Conservation (phyloP, 2,329 filamentous ascomycete genomes). For the Pseudogymnoascus sp. region DNA sequence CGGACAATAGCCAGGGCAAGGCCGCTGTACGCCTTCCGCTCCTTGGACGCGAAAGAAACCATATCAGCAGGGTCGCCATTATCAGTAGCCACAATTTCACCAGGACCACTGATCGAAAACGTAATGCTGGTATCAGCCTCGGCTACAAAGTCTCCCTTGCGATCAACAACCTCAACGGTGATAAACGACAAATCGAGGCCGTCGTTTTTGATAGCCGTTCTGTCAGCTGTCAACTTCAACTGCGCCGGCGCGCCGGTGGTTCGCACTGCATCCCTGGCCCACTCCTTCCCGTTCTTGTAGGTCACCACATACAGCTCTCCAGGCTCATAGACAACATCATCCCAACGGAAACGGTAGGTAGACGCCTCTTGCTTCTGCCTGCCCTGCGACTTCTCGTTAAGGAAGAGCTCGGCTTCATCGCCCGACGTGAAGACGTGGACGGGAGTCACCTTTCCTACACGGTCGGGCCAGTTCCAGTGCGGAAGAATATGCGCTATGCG, state of each 20-base stretch:
- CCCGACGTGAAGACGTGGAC: constrained; percentile 46
- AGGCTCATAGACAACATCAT: constrained; percentile 40
- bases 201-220: constrained; percentile 35
- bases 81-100: constrained; percentile 42
- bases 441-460: constrained; percentile 41
- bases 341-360: constrained; percentile 46
- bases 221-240: constrained; percentile 36
- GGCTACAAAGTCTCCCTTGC: constrained; percentile 36
- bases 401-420: constrained; percentile 47
- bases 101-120: constrained; percentile 38
- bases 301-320: constrained; percentile 39
- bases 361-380: constrained; percentile 29
- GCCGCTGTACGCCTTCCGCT: constrained; percentile 36
- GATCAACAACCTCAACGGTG: constrained; percentile 39
- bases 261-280: constrained; percentile 36
- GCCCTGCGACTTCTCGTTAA: constrained; percentile 43
- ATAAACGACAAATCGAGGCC: constrained; percentile 39
- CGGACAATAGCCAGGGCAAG: constrained; percentile 35
- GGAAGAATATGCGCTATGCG: constrained; percentile 45
- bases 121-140: constrained; percentile 35
- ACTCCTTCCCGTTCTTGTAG: constrained; percentile 23
- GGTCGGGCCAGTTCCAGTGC: constrained; percentile 49
- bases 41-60: constrained; percentile 34
- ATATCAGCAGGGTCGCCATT: constrained; percentile 44
- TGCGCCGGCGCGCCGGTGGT: constrained; percentile 36